phyloP scores from a whole-genome alignment of 1,284 basidiomycete species.

The Fereydounia khargensis region DNA sequence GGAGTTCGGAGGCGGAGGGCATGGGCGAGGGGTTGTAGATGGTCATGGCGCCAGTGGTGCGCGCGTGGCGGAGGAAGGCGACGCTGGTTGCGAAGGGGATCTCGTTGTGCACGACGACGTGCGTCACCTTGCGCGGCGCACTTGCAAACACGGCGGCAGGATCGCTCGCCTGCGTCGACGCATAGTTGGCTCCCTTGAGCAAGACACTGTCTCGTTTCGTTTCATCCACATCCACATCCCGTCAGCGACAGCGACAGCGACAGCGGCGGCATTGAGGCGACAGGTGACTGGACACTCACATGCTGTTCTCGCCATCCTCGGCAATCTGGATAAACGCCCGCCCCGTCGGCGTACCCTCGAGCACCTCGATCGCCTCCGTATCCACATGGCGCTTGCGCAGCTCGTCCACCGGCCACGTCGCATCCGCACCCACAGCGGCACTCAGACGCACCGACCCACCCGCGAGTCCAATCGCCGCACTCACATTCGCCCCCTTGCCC shows the following conservation, averaged over 20 bases:
- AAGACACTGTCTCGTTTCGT: no score
- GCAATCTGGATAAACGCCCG: constrained; percentile 55
- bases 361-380: constrained; percentile 20
- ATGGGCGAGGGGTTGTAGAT: constrained; percentile 66
- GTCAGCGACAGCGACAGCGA: background rate
- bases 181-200: constrained; percentile 51
- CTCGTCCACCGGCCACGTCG: constrained; percentile 48
- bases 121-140: constrained; percentile 43
- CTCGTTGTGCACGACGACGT: constrained; percentile 65
- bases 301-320: constrained; percentile 53
- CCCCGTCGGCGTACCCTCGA: constrained; percentile 40
- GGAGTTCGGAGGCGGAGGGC: constrained; percentile 58
- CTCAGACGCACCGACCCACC: constrained; percentile 37
- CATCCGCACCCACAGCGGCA: constrained; percentile 50
- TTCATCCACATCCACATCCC: no score
- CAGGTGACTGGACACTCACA: no score
- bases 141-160: constrained; percentile 14
- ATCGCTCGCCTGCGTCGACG: constrained; percentile 15
- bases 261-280: background rate
- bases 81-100: constrained; percentile 62
- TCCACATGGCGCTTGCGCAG: constrained; percentile 37
- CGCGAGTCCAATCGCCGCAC: constrained; percentile 45
- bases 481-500: constrained; percentile 55
- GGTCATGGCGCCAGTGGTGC: constrained; percentile 12
- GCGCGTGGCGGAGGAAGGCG: constrained; percentile 55